Conservation (phyloP, 768 basidiomycete species). For the Tephrocybe sp. region DNA sequence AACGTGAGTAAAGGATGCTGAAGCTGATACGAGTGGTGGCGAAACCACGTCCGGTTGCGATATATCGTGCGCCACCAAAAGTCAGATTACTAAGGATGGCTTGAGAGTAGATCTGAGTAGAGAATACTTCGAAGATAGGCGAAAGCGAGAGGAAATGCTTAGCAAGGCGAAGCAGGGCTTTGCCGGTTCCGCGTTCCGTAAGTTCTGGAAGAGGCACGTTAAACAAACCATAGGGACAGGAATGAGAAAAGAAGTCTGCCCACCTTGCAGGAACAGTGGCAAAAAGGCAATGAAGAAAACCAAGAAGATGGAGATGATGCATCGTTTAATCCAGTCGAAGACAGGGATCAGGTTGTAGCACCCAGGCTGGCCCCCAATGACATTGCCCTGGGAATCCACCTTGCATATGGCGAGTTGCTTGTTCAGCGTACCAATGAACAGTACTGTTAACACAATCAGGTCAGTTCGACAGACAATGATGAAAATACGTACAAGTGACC, state of each 20-base stretch:
- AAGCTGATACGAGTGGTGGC: constrained; percentile 96
- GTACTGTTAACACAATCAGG: constrained; percentile 18
- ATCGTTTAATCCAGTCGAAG: constrained; percentile 97
- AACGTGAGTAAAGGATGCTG: constrained; percentile 95
- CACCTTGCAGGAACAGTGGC: constrained; percentile 94
- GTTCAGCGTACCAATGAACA: constrained; percentile 96
- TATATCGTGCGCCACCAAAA: constrained; percentile 98
- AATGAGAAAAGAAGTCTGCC: constrained; percentile 16
- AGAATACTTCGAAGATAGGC: constrained; percentile 98
- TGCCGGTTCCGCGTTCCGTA: constrained; percentile 93
- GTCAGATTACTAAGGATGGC: constrained; percentile 95
- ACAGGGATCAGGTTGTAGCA: constrained; percentile 97
- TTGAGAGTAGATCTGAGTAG: constrained; percentile 97
- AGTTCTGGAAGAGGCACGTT: constrained; percentile 56
- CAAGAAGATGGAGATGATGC: constrained; percentile 96
- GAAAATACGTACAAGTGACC: constrained; percentile 71
- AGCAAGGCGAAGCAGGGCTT: constrained; percentile 87
- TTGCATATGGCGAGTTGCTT: constrained; percentile 87
- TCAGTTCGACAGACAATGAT: not conserved
- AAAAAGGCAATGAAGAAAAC: constrained; percentile 98
- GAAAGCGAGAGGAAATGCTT: constrained; percentile 98
- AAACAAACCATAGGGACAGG: not conserved
- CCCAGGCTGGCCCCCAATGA: constrained; percentile 80
- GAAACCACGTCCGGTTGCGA: constrained; percentile 98
- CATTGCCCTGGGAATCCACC: constrained; percentile 77